phyloP scores from a whole-genome alignment of 371 early-diverging fungal genomes.

The Actinomortierella ambigua region DNA sequence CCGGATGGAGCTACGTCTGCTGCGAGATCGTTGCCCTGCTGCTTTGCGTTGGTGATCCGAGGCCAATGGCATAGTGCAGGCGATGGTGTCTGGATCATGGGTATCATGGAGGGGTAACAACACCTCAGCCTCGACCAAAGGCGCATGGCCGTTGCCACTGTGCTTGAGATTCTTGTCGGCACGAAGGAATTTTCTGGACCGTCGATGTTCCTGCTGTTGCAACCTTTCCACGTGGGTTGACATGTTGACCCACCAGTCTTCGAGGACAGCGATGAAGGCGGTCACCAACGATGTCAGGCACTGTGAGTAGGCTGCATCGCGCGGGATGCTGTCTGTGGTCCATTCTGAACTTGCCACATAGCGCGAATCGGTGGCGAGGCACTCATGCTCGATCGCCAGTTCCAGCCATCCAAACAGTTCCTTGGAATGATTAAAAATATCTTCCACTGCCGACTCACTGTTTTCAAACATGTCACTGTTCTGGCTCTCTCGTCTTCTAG shows the following conservation, averaged over 20 bases:
- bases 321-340: constrained; percentile 27
- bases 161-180: no score
- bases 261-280: constrained; percentile 29
- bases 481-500: no score
- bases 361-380: constrained; percentile 27
- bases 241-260: constrained; percentile 38
- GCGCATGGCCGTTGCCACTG: no score
- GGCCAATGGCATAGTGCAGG: no score
- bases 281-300: constrained; percentile 20
- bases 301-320: constrained; percentile 41
- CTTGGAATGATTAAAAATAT: constrained; percentile 21
- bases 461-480: no score
- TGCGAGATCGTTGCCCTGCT: no score
- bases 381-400: constrained; percentile 37
- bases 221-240: not conserved
- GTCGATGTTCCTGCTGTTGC: no score
- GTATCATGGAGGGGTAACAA: no score
- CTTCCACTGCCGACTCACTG: constrained; percentile 9
- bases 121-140: no score
- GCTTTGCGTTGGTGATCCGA: not conserved
- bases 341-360: constrained; percentile 29
- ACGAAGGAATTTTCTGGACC: no score
- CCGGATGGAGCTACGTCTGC: no score
- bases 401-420: constrained; percentile 28
- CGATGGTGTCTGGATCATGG: no score